A percentile compares a stretch with the other conserved stretches of the same genome.
Evolutionary conservation across 495 filamentous ascomycete species (phyloP).

Genomic region (Penicillium antarcticum): DNA sequence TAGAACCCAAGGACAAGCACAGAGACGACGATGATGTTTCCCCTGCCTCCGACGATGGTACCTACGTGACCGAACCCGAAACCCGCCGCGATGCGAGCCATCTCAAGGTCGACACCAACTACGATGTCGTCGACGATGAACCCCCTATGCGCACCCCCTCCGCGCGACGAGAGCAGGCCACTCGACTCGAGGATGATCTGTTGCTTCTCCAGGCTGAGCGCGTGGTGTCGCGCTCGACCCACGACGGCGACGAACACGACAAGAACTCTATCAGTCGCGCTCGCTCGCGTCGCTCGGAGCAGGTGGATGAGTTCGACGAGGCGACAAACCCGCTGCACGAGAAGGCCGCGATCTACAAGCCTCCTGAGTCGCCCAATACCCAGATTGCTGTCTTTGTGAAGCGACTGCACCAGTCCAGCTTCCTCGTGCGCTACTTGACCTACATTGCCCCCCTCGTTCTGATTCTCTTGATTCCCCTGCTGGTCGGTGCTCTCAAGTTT

Average conservation of each 20-base stretch:
- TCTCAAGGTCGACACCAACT: constrained; percentile 34
- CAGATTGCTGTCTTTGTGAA: constrained; percentile 61
- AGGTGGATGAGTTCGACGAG: constrained; percentile 82
- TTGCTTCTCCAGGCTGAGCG: constrained; percentile 80
- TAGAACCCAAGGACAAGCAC: constrained; percentile 21
- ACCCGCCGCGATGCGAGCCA: constrained; percentile 18
- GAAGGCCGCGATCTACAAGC: constrained; percentile 63
- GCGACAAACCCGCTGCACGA: constrained; percentile 73
- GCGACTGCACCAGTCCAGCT: constrained; percentile 68
- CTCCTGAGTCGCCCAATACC: constrained; percentile 63
- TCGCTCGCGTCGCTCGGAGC: constrained; percentile 49
- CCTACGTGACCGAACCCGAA: constrained; percentile 31
- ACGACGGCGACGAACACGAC: constrained; percentile 37
- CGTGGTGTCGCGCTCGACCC: constrained; percentile 56
- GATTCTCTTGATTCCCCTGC: constrained; percentile 74
- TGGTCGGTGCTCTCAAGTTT: constrained; percentile 70
- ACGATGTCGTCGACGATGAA: constrained; percentile 24
- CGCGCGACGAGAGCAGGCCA: constrained; percentile 61
- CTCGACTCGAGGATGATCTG: constrained; percentile 78
- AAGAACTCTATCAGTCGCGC: constrained; percentile 46
- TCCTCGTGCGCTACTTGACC: constrained; percentile 77
- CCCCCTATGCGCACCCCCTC: constrained; percentile 43
- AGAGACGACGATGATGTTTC: constrained; percentile 21
- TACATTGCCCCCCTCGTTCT: constrained; percentile 78
- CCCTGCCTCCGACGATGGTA: constrained; percentile 37